Base-by-base conservation (phyloP, 371 early-diverging fungal genomes). In the Apophysomyces elegans region DNA sequence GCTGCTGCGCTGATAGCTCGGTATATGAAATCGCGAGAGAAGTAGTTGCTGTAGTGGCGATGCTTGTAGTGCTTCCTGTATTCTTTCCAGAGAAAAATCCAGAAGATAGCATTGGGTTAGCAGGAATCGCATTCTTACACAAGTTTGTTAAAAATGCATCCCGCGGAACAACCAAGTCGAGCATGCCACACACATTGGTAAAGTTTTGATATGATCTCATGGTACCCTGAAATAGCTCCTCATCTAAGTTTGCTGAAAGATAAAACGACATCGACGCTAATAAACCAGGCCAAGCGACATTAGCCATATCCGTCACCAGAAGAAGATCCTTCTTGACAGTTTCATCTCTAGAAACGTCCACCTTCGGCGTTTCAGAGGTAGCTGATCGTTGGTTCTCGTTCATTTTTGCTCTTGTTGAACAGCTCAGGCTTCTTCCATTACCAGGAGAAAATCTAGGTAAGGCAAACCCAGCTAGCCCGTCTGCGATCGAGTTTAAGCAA, bases 101-200 rank as follows among this genome's bases (percentile, higher is more conserved):
- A 13, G 80, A 75, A 0, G 85, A 83, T 32, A 87, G 59, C 1
- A 82, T 68, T 7, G 84, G 81, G n/a, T 69, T 77, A 13, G 76
- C 76, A 7, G 94, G 94, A 36, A 93, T 83, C 7, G 92, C 83
- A 57, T 83, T 83, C 61, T 92, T 90, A 70, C 96, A 96, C 36
- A 97, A 78, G 41, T 91, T 86, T 4, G 90, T 87, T 58, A 99
- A 66, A 67, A 96, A 92, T 0, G 94, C 92, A 75, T 96, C 94
- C 4, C 97, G 86, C 7, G 95, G 91, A 7, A 90, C 88, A 14
- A 76, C 78, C 11, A 96, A 80, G 5, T 88, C 90, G 8, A 96
- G 73, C 2, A 95, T 88, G n/a, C 96, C 98, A 36, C 93, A 86
- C 0, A 95, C 89, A 39, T 87, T 88, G 4, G 94, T 91, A 47